Base-by-base conservation (phyloP, 257 asterid species). In the Hygrophila difformis region DNA sequence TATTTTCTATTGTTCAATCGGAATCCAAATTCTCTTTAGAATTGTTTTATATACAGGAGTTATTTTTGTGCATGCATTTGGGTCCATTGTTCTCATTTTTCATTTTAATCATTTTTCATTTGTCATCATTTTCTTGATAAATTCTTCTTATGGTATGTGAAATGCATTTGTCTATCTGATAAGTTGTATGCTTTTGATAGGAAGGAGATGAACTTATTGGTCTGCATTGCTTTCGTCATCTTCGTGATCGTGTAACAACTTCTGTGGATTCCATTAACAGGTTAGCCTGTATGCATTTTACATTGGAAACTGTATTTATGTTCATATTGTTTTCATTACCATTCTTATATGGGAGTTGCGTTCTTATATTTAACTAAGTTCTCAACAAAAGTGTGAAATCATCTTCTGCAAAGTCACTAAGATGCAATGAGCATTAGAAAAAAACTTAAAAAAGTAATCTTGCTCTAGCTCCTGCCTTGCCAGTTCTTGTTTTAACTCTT, bases 151-250 rank as follows among this genome's bases (percentile, higher is more conserved):
- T 26, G 8, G 4, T n/a, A 31, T 29, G 21, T 29, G 18, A 33
- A 10, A 21, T 26, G 28, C 4, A 2, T 11, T 49, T 46, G 5
- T 22, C 55, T 48, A 39, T 49, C 33, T 50, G 47, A 55, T 31
- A 22, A 54, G 18, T n/a, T 40, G 14, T 50, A 24, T 28, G 21
- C 33, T 37, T 65, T 59, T 56, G 21, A 59, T 70, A 89, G 97
- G 94, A 74, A 22, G 94, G 93, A 46, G 96, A 85, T 64, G 98
- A 82, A 64, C 62, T 89, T 70, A 77, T 83, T 65, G 98, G 98
- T 62, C 67, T 89, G 59, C 96, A 85, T 74, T 89, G 98, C 73
- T 89, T 85, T 66, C 96, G 84, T 44, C 94, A 83, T 73, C 88
- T 89, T 53, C 83, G 94, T 53, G 94, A 79, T 61, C 84, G 74